phyloP scores from a whole-genome alignment of 495 filamentous ascomycete species.

The Penicillium antarcticum region DNA sequence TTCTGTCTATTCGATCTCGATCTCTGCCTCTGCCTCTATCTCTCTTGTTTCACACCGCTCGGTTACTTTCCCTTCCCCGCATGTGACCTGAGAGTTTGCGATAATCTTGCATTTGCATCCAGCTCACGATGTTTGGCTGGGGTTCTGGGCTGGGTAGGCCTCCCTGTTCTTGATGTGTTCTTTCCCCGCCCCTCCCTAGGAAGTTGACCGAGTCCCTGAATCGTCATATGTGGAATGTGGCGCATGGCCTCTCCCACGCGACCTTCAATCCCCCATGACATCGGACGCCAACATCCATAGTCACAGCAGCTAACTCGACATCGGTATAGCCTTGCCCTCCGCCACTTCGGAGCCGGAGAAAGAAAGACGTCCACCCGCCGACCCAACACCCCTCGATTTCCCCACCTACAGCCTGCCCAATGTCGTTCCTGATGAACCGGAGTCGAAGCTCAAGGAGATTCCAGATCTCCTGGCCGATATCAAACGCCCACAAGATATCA shows the following conservation, averaged over 20 bases:
- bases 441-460: slow-evolving; percentile 34
- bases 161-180: slow-evolving; percentile 2
- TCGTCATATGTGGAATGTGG: slow-evolving; percentile 5
- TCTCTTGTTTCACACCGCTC: not conserved
- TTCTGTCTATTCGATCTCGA: not conserved
- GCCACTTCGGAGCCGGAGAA: slow-evolving; percentile 36
- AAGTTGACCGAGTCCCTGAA: not conserved
- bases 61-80: slow-evolving; percentile 1
- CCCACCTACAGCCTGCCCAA: slow-evolving; percentile 38
- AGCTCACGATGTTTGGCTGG: slow-evolving; percentile 38
- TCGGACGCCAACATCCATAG: not conserved
- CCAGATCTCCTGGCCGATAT: slow-evolving; percentile 43
- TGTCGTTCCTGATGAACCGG: slow-evolving; percentile 17
- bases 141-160: slow-evolving; percentile 32
- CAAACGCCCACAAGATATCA: slow-evolving; percentile 51
- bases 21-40: not conserved
- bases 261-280: not conserved
- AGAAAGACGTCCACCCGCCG: slow-evolving; percentile 43
- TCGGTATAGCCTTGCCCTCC: slow-evolving; percentile 29
- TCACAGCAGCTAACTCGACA: not conserved
- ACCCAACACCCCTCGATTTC: slow-evolving; percentile 49
- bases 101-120: slow-evolving; percentile 7
- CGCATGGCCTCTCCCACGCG: slow-evolving; percentile 2
- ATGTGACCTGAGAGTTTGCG: not conserved
- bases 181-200: not conserved